Evolutionary conservation across 495 filamentous ascomycete species (phyloP), one percentile per base, ranked within the genome.

Genomic region (Hyaloscypha finlandica): DNA sequence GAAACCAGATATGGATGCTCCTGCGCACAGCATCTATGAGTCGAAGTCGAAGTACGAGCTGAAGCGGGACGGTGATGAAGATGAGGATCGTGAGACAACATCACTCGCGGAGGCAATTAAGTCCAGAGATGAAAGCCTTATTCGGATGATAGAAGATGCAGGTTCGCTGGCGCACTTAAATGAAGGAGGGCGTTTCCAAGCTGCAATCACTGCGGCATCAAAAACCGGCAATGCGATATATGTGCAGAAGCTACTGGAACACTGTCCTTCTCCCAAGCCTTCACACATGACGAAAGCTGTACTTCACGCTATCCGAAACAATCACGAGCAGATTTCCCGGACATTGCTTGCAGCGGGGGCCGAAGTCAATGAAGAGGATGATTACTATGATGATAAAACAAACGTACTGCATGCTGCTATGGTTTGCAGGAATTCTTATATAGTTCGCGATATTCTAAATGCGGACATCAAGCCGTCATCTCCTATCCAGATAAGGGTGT

Each of bases 21-120:
- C 19, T 16, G 30, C 20, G 14, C 14, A 32, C 30, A 58, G 19
- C 8, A 32, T 58, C 55, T 9, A 56, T 25, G 25, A 37, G 35
- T 37, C 12, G 35, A 6, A 3, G 1, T 37, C 12, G 35, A 32
- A 0, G 5, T 61, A 3, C n/a, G 6, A 2, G 25, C 32, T 1
- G n/a, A 19, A 6, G 6, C 35, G 35, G 6, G 19, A 42, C 58
- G 35, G 12, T 3, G 35, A 37, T 12, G 35, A 37, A 12, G 35
- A 37, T 12, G 35, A 37, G 35, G 35, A 37, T 12, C 1, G 35
- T 37, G 35, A 37, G 35, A 37, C 35, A 31, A 61, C 58, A 25
- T 32, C 58, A 2, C 35, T 61, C 25, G 58, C 58, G 25, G 58
- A 61, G 29, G 58, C 58, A 22, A 61, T 61, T 61, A 29, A 30